Conservation (phyloP, 2,329 filamentous ascomycete genomes). For the Aspergillus calidoustus region DNA sequence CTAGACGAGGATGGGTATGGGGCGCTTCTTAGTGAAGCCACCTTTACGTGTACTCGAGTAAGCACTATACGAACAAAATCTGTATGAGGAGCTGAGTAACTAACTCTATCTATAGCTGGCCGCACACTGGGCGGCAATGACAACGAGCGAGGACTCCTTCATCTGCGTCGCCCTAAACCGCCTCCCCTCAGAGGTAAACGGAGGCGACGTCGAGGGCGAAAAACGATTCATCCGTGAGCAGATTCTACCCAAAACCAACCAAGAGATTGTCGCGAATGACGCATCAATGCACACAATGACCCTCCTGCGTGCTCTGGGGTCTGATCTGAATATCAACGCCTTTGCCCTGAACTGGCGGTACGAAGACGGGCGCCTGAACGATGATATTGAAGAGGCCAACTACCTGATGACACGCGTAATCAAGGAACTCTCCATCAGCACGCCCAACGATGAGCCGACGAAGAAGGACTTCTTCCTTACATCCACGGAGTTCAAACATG, state of each 20-base stretch:
- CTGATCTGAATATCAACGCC: conserved; percentile 51
- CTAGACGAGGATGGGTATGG: conserved; percentile 50
- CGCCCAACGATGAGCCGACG: conserved; percentile 40
- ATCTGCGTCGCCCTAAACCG: conserved; percentile 19
- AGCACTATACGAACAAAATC: neutral
- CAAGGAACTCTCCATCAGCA: conserved; percentile 48
- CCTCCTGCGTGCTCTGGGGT: conserved; percentile 49
- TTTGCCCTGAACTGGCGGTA: conserved; percentile 48
- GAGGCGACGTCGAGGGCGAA: neutral
- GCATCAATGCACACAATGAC: conserved; percentile 37
- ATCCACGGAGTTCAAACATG: conserved; percentile 44
- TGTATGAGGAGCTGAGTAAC: neutral
- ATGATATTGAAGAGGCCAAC: conserved; percentile 54
- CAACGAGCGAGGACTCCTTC: conserved; percentile 5
- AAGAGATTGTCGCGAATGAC: conserved; percentile 7
- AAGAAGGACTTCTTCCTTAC: conserved; percentile 52
- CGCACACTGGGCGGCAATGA: conserved; percentile 8
- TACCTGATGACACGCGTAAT: conserved; percentile 54
- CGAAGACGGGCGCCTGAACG: conserved; percentile 45
- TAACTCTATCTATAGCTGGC: neutral
- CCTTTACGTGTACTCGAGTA: conserved; percentile 39
- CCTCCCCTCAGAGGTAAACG: conserved; percentile 7
- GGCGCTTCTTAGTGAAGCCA: conserved; percentile 48
- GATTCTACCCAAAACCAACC: neutral
- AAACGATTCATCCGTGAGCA: conserved; percentile 4